Percentiles rank a stretch among this genome's conserved stretches.
Conservation (phyloP, 108 stramenopile genomes). For the Craspedostauros australis region DNA sequence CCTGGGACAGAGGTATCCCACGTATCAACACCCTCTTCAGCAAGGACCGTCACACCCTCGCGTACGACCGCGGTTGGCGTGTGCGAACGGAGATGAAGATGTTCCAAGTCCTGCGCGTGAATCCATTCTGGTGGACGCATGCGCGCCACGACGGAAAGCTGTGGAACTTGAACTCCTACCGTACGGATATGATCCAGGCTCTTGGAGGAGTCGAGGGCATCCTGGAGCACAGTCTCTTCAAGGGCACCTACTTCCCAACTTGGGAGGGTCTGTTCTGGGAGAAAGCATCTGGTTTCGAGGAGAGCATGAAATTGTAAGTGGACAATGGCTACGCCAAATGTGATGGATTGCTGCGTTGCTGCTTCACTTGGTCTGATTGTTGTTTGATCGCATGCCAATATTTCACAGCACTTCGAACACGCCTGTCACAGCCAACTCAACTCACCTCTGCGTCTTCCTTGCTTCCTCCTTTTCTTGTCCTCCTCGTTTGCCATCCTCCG, state of each 20-base stretch:
- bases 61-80: slow-evolving; percentile 99
- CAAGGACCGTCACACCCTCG: slow-evolving; percentile 94
- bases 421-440: too few relatives aligned
- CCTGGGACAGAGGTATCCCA: slow-evolving; percentile 99
- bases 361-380: neutral
- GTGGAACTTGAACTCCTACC: slow-evolving; percentile 99
- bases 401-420: too few relatives aligned
- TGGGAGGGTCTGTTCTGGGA: slow-evolving; percentile 99
- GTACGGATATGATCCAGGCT: slow-evolving; percentile 99
- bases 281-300: slow-evolving; percentile 98
- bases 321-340: too few relatives aligned
- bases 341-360: neutral
- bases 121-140: slow-evolving; percentile 99
- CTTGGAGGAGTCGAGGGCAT: slow-evolving; percentile 98
- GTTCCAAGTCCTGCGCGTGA: slow-evolving; percentile 92
- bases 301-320: slow-evolving; percentile 89
- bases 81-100: slow-evolving; percentile 96
- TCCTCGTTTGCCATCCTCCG: neutral
- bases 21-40: slow-evolving; percentile 99
- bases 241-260: slow-evolving; percentile 99
- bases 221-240: slow-evolving; percentile 98
- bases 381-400: neutral
- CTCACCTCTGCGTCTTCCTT: too few relatives aligned
- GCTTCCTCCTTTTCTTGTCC: neutral
- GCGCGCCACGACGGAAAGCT: slow-evolving; percentile 99